Base-by-base conservation (phyloP, 345 rosid species). In the Eucalyptus camaldulensis region DNA sequence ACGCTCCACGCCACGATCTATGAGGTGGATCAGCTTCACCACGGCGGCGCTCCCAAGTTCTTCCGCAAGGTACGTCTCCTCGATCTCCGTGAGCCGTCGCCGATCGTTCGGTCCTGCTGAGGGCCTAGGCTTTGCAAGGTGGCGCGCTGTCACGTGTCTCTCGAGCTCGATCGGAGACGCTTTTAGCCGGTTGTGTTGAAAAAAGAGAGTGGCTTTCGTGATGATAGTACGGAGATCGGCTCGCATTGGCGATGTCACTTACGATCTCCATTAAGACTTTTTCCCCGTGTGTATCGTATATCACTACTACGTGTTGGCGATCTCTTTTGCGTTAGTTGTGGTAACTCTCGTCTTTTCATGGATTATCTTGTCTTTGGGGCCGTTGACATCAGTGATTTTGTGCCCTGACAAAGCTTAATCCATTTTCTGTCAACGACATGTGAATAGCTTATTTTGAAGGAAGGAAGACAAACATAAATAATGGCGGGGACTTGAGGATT, bases 1-100 rank as follows among this genome's bases (percentile, higher is more conserved):
- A 97, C 97, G 87, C 92, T 98, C 80, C 99, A 98, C 88, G 98
- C 90, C 22, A 97, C 99, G 89, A 91, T 97, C 96, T 98, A 96
- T 89, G 99, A 98, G 89, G 97, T 94, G 80, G 97, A 98, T 91
- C 86, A 72, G 69, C 95, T 98, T 90, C 92, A 93, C 47, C 33
- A 49, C 21, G 94, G 92, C 7, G 94, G 95, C 31, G 95, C 94
- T 51, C 95, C 94, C 50, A 80, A 87, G 89, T 94, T 98, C 94
- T 93, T 97, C 27, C 94, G 93, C 85, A 92, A 94, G 98, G 99
- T 98, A 25, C 51, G 44, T 69, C 67, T 16, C 51, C 49, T 14
- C 72, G 27, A 27, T 45, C 33, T 8, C 27, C 45, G 31, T 72
- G 49, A 8, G 19, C 45, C 27, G 19, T 53, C 22, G 80, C 24